phyloP scores from a whole-genome alignment of 371 early-diverging fungal species.

The Dichotomocladium elegans region DNA sequence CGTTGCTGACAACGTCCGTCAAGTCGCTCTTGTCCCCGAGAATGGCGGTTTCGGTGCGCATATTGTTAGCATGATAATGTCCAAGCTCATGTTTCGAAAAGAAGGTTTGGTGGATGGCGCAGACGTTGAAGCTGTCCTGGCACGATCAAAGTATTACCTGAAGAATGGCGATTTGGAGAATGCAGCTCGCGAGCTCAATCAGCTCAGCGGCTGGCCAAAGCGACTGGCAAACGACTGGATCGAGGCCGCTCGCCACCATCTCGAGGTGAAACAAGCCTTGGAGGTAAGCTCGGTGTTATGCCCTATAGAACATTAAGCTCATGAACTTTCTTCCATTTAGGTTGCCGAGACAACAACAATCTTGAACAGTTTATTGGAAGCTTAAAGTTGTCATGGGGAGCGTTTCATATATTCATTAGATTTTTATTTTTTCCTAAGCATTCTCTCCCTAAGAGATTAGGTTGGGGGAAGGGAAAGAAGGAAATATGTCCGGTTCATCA shows the following conservation, averaged over 20 bases:
- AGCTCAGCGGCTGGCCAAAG: slow-evolving; percentile 89
- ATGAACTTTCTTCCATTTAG: slow-evolving; percentile 1
- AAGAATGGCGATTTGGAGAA: slow-evolving; percentile 71
- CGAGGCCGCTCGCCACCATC: slow-evolving; percentile 65
- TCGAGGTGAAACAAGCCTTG: slow-evolving; percentile 85
- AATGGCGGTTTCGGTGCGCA: slow-evolving; percentile 81
- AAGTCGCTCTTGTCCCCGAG: slow-evolving; percentile 82
- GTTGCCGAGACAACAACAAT: slow-evolving; percentile 18
- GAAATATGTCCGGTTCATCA: no score
- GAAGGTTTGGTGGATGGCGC: slow-evolving; percentile 78
- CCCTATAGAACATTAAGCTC: not conserved
- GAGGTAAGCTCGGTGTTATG: slow-evolving; percentile 42
- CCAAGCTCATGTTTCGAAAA: slow-evolving; percentile 75
- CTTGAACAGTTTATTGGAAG: slow-evolving; percentile 18
- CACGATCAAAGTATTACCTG: slow-evolving; percentile 73
- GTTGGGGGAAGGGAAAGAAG: no score
- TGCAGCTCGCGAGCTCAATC: slow-evolving; percentile 88
- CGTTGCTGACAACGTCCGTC: slow-evolving; percentile 64
- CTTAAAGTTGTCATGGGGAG: no score
- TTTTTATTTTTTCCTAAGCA: no score
- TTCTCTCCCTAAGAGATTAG: no score
- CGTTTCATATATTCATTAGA: no score
- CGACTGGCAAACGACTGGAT: slow-evolving; percentile 87
- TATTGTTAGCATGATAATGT: slow-evolving; percentile 63
- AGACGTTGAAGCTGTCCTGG: slow-evolving; percentile 81